phyloP scores from a whole-genome alignment of 2,329 filamentous ascomycete species.

The Lecanicillium sp. region DNA sequence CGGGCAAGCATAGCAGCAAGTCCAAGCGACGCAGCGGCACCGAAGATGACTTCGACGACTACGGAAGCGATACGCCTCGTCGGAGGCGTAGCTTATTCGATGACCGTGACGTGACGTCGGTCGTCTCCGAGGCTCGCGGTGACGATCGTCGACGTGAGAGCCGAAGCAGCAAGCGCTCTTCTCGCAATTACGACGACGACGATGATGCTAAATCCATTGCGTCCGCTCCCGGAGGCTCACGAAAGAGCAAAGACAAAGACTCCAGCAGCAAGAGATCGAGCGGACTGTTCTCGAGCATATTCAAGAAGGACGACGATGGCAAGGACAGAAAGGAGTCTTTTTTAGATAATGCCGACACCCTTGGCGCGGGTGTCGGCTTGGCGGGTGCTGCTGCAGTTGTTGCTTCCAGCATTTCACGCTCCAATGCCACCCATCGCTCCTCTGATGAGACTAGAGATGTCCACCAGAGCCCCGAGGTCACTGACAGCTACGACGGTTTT shows the following conservation, averaged over 20 bases:
- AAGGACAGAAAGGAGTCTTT: constrained; percentile 46
- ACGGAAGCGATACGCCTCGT: constrained; percentile 30
- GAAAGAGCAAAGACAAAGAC: constrained; percentile 28
- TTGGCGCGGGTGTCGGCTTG: constrained; percentile 62
- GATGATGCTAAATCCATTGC: constrained; percentile 41
- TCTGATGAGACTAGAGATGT: constrained; percentile 17
- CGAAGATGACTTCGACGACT: constrained; percentile 26
- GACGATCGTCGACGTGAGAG: constrained; percentile 26
- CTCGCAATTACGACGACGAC: constrained; percentile 31
- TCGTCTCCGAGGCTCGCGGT: constrained; percentile 36
- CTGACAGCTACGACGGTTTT: constrained; percentile 25
- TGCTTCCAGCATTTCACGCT: constrained; percentile 30
- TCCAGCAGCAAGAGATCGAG: constrained; percentile 25
- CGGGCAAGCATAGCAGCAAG: constrained; percentile 22
- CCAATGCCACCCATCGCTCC: constrained; percentile 20
- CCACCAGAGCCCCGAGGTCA: constrained; percentile 1
- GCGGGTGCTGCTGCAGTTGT: constrained; percentile 39
- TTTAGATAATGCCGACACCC: constrained; percentile 65
- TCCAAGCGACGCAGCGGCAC: constrained; percentile 27
- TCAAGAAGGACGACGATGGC: constrained; percentile 30
- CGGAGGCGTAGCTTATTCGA: constrained; percentile 30
- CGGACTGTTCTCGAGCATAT: constrained; percentile 41
- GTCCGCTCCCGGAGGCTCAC: constrained; percentile 23
- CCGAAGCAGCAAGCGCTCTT: constrained; percentile 20
- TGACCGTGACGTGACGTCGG: constrained; percentile 40